Evolutionary conservation across 192 early-diverging fungal genomes (phyloP), one percentile per base, ranked within the genome.

Genomic region (Umbelopsis sp.): DNA sequence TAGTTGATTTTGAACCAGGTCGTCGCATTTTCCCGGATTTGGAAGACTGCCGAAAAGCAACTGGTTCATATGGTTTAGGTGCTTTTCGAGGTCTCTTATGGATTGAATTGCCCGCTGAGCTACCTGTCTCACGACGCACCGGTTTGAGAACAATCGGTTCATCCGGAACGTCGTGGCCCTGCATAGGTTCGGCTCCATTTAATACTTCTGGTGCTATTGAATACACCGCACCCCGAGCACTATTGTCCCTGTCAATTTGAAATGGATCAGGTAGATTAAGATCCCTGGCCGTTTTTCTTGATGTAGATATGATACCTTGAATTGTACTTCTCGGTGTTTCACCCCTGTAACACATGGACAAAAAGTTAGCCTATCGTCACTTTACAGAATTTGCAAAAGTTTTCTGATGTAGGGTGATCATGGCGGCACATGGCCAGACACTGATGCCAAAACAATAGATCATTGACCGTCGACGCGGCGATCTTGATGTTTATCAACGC

Each of bases 261-360:
- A 80, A 80, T 7, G 83, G 83, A 33, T 80, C 75, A n/a, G 74
- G 49, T 16, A 49, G 18, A 20, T 74, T 67, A 15, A 78, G 44
- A 49, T 74, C 64, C 44, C 71, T 66, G 1, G 83, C 81, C 3
- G 68, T 68, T 47, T 77, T 76, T 18, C 79, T 68, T 3, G 79
- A 71, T 7, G 81, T 84, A 25, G 81, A 82, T 48, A 84, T 84
- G 13, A 75, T 80, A 22, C 83, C 83, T 71, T 84, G 83, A 21
- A 84, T 73, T 22, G 83, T 82, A 52, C 81, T 71, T 70, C 74
- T 75, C 27, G 83, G 83, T 16, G 83, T 84, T 33, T 80, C 74
- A 41, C 83, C 83, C 71, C 83, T 84, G 49, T 33, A 46, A 46
- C 3, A 51, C 3, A 50, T 1, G 18, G 41, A 48, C 16, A 65